A percentile compares a stretch with the other conserved stretches of the same genome.
Evolutionary conservation across 1,139 yeast genomes (phyloP).

Genomic region (Groenewaldozyma sp.): DNA sequence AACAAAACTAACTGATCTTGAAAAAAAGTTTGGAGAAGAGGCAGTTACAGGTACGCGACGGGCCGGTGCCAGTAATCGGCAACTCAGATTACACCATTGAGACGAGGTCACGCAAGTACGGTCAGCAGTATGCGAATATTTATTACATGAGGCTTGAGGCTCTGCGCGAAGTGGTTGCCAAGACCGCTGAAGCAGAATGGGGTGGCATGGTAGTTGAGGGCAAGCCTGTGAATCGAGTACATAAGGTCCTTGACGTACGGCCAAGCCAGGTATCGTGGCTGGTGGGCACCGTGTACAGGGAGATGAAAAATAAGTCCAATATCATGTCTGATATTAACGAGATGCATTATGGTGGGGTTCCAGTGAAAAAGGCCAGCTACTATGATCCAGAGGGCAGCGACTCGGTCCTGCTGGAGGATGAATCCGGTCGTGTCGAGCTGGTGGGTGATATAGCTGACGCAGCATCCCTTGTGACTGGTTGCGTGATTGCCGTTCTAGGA

Average conservation of each 20-base stretch:
- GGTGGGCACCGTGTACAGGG: constrained; percentile 82
- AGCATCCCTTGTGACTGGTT: constrained; percentile 69
- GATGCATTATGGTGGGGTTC: constrained; percentile 33
- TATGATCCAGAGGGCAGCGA: constrained; percentile 46
- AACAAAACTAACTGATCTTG: too few species aligned
- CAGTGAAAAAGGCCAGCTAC: constrained; percentile 36
- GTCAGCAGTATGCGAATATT: constrained; percentile 63
- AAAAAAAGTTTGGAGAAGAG: neutral
- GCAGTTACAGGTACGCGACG: neutral
- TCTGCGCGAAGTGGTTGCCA: constrained; percentile 47
- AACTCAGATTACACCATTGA: constrained; percentile 16
- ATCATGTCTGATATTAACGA: constrained; percentile 71
- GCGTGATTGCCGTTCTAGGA: constrained; percentile 77
- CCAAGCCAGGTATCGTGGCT: constrained; percentile 74
- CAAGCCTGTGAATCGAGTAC: constrained; percentile 32
- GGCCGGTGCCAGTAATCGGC: constrained; percentile 7
- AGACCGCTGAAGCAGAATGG: constrained; percentile 44
- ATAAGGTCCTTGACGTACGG: constrained; percentile 69
- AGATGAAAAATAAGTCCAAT: constrained; percentile 76
- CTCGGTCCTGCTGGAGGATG: constrained; percentile 76
- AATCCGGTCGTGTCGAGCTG: constrained; percentile 75
- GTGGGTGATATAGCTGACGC: constrained; percentile 51
- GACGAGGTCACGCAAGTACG: constrained; percentile 41
- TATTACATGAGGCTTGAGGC: constrained; percentile 55
- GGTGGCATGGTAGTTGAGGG: constrained; percentile 34